Percentiles rank a stretch among this genome's conserved stretches.
Evolutionary conservation across 2,329 filamentous ascomycete genomes (phyloP).

Genomic region (Fusarium chlamydosporum): DNA sequence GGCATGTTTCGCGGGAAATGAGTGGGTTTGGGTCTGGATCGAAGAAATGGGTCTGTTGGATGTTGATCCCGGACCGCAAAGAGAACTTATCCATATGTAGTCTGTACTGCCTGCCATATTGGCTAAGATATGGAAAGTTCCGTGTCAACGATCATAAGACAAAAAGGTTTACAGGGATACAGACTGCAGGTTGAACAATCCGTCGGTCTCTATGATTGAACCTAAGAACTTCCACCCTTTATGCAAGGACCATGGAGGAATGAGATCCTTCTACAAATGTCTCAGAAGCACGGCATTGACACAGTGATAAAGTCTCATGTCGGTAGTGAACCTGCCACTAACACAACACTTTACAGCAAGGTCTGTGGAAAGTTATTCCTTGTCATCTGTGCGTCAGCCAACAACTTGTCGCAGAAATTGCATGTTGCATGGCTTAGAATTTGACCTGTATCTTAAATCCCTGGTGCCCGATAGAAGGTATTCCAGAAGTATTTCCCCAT

Average conservation of each 20-base stretch:
- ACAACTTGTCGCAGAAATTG: background rate
- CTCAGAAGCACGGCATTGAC: background rate
- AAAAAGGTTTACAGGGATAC: background rate
- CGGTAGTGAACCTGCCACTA: background rate
- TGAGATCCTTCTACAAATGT: background rate
- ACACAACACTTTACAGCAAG: background rate
- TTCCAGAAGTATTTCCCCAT: background rate
- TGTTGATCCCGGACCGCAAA: conserved; percentile 14
- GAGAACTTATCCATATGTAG: conserved; percentile 12
- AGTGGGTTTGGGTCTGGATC: conserved; percentile 9
- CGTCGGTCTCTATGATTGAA: background rate
- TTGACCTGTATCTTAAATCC: background rate
- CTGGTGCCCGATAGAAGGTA: background rate
- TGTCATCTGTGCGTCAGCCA: background rate
- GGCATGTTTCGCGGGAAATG: background rate
- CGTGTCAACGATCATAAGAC: background rate
- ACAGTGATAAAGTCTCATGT: background rate
- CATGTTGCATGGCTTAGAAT: background rate
- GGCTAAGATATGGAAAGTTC: background rate
- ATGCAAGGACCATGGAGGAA: background rate
- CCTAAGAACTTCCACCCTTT: background rate
- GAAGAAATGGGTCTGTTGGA: background rate
- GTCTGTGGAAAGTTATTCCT: background rate
- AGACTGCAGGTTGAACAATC: background rate
- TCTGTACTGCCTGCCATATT: conserved; percentile 4